These are phyloP conservation scores for Hippophae tibetana DNA, from an alignment of 306 rosid species.

Conservation along the genomic window DNA sequence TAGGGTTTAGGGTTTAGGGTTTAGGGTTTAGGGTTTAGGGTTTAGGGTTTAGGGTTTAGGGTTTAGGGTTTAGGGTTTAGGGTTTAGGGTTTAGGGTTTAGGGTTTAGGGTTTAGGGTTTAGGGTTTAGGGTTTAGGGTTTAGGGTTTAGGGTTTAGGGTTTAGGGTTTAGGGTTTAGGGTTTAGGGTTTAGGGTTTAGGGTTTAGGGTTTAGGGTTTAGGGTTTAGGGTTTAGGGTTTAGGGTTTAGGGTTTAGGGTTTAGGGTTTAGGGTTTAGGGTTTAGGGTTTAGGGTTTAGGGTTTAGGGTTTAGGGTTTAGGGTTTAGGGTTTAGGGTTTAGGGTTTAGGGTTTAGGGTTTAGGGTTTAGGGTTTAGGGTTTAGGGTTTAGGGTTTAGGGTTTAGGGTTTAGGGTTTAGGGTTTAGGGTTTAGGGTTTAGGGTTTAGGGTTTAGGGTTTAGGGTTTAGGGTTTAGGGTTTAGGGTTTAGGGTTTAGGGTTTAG, in stretches of 20 bases:
- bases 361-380: slow-evolving; percentile 18
- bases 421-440: slow-evolving; percentile 11
- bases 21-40: slow-evolving; percentile 3
- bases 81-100: slow-evolving; percentile 2
- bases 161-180: background rate
- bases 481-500: slow-evolving; percentile 8
- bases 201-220: slow-evolving; percentile 11
- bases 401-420: slow-evolving; percentile 15
- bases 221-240: slow-evolving; percentile 10
- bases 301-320: slow-evolving; percentile 24
- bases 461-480: slow-evolving; percentile 9
- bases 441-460: slow-evolving; percentile 6
- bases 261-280: slow-evolving; percentile 23
- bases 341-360: slow-evolving; percentile 15
- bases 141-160: background rate
- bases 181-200: slow-evolving; percentile 6
- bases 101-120: slow-evolving; percentile 1
- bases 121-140: background rate
- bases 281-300: slow-evolving; percentile 24
- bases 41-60: slow-evolving; percentile 5
- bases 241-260: slow-evolving; percentile 20
- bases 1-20: slow-evolving; percentile 1
- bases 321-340: slow-evolving; percentile 17
- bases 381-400: slow-evolving; percentile 14
- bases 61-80: slow-evolving; percentile 3